Conservation (phyloP, 2,329 filamentous ascomycete species). For the Orbilia blumenaviensis region DNA sequence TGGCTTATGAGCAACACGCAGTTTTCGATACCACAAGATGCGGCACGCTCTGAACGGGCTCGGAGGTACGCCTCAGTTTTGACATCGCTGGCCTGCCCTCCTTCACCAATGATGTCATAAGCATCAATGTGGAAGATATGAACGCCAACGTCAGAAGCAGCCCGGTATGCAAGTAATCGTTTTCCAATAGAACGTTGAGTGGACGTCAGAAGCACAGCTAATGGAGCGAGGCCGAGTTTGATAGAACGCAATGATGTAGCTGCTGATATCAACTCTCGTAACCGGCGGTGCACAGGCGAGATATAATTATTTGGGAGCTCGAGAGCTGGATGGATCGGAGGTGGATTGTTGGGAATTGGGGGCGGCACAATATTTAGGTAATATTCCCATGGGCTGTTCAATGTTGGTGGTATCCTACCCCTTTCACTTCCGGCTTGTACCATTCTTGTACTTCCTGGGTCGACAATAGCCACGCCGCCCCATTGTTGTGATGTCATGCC, state of each 20-base stretch:
- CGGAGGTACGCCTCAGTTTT: constrained; percentile 93
- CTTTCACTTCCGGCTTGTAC: constrained; percentile 89
- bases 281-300: constrained; percentile 72
- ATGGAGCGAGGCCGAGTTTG: constrained; percentile 83
- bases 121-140: constrained; percentile 90
- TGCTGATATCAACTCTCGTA: constrained; percentile 85
- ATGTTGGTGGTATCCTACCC: constrained; percentile 78
- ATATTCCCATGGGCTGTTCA: constrained; percentile 84
- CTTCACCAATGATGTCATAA: constrained; percentile 93
- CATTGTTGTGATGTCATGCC: constrained; percentile 74
- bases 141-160: constrained; percentile 86
- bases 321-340: constrained; percentile 67
- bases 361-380: constrained; percentile 81
- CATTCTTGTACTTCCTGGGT: constrained; percentile 86
- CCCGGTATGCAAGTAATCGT: constrained; percentile 76
- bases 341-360: constrained; percentile 67
- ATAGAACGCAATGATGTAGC: constrained; percentile 88
- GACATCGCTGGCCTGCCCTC: constrained; percentile 84
- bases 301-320: constrained; percentile 66
- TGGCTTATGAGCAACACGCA: constrained; percentile 88
- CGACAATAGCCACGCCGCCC: constrained; percentile 86
- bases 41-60: constrained; percentile 84
- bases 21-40: constrained; percentile 83
- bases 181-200: constrained; percentile 95
- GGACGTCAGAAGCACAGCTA: constrained; percentile 87